Evolutionary conservation across 2,329 filamentous ascomycete species (phyloP).

Genomic region (Aspergillus sp.): DNA sequence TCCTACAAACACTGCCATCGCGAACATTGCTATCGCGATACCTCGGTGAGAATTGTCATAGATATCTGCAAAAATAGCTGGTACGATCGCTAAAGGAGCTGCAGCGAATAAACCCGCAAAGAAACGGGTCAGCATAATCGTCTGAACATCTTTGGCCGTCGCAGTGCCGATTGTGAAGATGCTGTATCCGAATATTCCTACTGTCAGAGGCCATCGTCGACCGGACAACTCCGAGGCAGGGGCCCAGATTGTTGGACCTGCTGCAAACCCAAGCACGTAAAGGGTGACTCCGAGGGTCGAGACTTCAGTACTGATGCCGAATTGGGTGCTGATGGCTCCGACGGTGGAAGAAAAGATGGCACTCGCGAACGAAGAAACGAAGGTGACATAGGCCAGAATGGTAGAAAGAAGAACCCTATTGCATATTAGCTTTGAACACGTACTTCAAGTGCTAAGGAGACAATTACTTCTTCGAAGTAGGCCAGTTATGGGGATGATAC

Average conservation of each 20-base stretch:
- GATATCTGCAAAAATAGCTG: slow-evolving; percentile 45
- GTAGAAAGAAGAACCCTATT: slow-evolving; percentile 15
- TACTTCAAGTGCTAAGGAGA: background rate
- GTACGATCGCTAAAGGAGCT: slow-evolving; percentile 41
- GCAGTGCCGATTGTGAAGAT: slow-evolving; percentile 46
- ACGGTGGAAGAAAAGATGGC: slow-evolving; percentile 69
- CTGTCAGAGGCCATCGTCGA: slow-evolving; percentile 48
- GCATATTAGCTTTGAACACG: background rate
- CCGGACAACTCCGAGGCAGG: slow-evolving; percentile 59
- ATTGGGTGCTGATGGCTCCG: slow-evolving; percentile 45
- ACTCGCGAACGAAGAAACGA: slow-evolving; percentile 47
- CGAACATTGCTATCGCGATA: slow-evolving; percentile 45
- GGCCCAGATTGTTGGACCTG: slow-evolving; percentile 61
- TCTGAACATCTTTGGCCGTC: slow-evolving; percentile 36
- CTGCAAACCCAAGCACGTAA: slow-evolving; percentile 50
- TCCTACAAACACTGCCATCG: slow-evolving; percentile 47
- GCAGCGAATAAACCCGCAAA: slow-evolving; percentile 45
- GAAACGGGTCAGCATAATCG: slow-evolving; percentile 42
- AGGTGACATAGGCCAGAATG: slow-evolving; percentile 41
- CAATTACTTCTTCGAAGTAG: slow-evolving; percentile 36
- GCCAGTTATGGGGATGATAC: slow-evolving; percentile 51
- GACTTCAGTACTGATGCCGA: slow-evolving; percentile 42
- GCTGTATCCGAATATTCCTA: slow-evolving; percentile 38
- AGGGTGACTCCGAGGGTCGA: slow-evolving; percentile 44
- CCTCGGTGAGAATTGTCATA: slow-evolving; percentile 44